Base-by-base conservation (phyloP, 2,329 filamentous ascomycete genomes). In the Diaporthe aspalathi region DNA sequence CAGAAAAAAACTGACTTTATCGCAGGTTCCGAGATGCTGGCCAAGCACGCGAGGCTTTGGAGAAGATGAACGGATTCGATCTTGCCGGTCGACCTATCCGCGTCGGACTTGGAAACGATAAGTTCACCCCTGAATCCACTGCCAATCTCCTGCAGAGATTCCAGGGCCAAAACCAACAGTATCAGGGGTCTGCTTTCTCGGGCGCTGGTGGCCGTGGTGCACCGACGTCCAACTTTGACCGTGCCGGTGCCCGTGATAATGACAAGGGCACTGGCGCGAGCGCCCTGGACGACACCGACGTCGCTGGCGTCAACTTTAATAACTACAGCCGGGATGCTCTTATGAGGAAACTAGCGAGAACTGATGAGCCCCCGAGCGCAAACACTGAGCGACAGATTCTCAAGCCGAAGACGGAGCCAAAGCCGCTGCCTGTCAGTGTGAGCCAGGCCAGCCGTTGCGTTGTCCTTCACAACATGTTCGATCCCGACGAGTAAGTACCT, bases 21-120 rank as follows among this genome's bases (percentile, higher is more conserved):
- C 11, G 4, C 73, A 97, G 94, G 80, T 98, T 97, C 83, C 92
- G 92, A 78, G 93, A 98, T 79, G 94, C 95, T 72, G 90, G 90
- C 75, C 91, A 98, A 83, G 96, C 96, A 79, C 94, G 95, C 80
- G 94, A 97, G 82, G 97, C 96, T 73, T 87, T 99, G 75, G 94
- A 98, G 83, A 97, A 98, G 84, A 98, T 99, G 95, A 99, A 99
- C 84, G 95, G 95, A 75, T 99, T 98, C 85, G 96, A 98, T 84
- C 91, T 99, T 77, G 96, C 96, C 78, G 95, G 95, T 83, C 95
- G 96, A 81, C 94, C 95, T 75, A 98, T 99, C 82, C 94, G 96
- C 81, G 97, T 99, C 83, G 96, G 96, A 83, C 94, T 99, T 86
- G 96, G 96, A 84, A 99, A 98, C 86, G 96, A 99, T 93, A 98